These are phyloP conservation scores for Rhodocollybia butyracea DNA, from an alignment of 768 basidiomycete species.

Conservation along the genomic window DNA sequence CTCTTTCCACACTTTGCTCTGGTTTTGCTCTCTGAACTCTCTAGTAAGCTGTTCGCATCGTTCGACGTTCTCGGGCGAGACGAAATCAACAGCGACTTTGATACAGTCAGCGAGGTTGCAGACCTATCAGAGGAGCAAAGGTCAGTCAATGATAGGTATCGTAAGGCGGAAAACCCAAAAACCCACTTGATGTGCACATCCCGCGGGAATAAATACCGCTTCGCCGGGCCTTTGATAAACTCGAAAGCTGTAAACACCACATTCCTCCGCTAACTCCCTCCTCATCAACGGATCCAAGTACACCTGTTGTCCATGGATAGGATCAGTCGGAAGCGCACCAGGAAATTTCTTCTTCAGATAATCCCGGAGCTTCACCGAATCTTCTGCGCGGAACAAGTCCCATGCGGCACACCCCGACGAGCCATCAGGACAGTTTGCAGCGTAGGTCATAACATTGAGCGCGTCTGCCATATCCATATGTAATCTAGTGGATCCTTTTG, in stretches of 20 bases:
- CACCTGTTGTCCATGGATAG: slow-evolving; percentile 87
- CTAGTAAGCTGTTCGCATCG: slow-evolving; percentile 82
- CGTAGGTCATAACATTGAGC: slow-evolving; percentile 85
- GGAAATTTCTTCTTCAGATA: slow-evolving; percentile 69
- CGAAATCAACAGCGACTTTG: slow-evolving; percentile 94
- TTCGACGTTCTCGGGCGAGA: slow-evolving; percentile 87
- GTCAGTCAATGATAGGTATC: background rate
- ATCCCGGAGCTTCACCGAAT: slow-evolving; percentile 70
- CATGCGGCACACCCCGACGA: slow-evolving; percentile 82
- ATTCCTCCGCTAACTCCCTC: slow-evolving; percentile 60
- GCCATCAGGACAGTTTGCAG: slow-evolving; percentile 53
- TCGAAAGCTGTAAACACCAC: slow-evolving; percentile 74
- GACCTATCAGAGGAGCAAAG: slow-evolving; percentile 46
- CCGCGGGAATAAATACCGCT: slow-evolving; percentile 94
- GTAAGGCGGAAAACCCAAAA: background rate
- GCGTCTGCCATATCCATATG: slow-evolving; percentile 97
- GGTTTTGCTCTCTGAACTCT: slow-evolving; percentile 91
- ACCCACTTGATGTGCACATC: slow-evolving; percentile 84
- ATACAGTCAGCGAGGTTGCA: slow-evolving; percentile 93
- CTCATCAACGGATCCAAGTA: slow-evolving; percentile 75
- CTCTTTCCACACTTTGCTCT: slow-evolving; percentile 87
- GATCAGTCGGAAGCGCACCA: slow-evolving; percentile 58
- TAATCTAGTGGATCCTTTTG: slow-evolving; percentile 81
- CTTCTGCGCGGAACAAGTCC: slow-evolving; percentile 85
- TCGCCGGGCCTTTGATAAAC: slow-evolving; percentile 91